Conservation (phyloP, 805 yeast genomes). For the Ogataea dorogensis region DNA sequence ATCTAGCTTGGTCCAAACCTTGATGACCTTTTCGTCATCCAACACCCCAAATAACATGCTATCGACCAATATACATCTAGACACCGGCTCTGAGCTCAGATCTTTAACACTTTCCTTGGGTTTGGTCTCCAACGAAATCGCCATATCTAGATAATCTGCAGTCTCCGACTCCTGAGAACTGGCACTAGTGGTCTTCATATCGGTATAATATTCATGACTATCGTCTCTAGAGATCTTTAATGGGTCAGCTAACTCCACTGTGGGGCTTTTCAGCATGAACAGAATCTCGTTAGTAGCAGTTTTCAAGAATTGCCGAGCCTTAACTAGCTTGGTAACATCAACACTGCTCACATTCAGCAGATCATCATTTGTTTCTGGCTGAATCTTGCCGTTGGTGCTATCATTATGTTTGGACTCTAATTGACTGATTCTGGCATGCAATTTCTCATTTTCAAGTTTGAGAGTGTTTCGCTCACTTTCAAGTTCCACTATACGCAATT, state of each 20-base stretch:
- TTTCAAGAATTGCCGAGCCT: slow-evolving; percentile 35
- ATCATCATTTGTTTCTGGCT: slow-evolving; percentile 6
- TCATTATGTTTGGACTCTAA: slow-evolving; percentile 34
- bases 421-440: slow-evolving; percentile 38
- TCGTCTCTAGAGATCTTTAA: slow-evolving; percentile 23
- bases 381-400: slow-evolving; percentile 10
- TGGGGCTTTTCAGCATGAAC: slow-evolving; percentile 35
- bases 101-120: no score
- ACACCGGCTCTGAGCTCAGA: slow-evolving; percentile 1
- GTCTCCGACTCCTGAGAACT: slow-evolving; percentile 10
- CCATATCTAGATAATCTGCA: slow-evolving; percentile 25
- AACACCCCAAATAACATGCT: slow-evolving; percentile 19
- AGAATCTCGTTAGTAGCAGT: slow-evolving; percentile 38
- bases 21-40: slow-evolving; percentile 20
- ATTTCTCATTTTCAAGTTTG: slow-evolving; percentile 41
- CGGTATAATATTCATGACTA: slow-evolving; percentile 16
- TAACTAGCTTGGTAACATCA: slow-evolving; percentile 29
- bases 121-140: slow-evolving; percentile 24
- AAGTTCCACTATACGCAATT: slow-evolving; percentile 48
- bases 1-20: slow-evolving; percentile 22
- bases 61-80: slow-evolving; percentile 13
- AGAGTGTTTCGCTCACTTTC: slow-evolving; percentile 52
- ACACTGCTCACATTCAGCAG: slow-evolving; percentile 23
- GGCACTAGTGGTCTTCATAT: slow-evolving; percentile 11
- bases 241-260: slow-evolving; percentile 32